phyloP scores from a whole-genome alignment of 441 rosid species.

The Jatropha multifida region DNA sequence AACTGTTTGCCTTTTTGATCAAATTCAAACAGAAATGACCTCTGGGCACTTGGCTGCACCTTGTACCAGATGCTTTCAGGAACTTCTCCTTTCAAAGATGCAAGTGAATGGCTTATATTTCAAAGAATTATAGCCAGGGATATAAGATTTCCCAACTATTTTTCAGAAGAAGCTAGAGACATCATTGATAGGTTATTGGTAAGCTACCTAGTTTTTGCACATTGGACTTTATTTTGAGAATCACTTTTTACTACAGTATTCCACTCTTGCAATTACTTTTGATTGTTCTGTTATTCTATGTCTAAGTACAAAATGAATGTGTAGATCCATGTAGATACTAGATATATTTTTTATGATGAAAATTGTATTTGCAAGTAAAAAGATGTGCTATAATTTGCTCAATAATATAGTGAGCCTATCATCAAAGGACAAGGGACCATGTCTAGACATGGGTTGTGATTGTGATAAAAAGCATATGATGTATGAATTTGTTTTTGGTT shows the following conservation, averaged over 20 bases:
- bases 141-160: constrained; percentile 82
- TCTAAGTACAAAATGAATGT: not conserved
- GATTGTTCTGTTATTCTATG: not conserved
- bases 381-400: not conserved
- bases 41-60: constrained; percentile 99
- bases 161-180: constrained; percentile 89
- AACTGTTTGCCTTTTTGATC: constrained; percentile 34
- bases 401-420: not conserved
- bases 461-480: not conserved
- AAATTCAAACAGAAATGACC: constrained; percentile 86
- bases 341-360: not conserved
- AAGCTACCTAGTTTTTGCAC: constrained; percentile 37
- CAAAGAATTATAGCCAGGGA: constrained; percentile 99
- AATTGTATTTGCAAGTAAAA: not conserved
- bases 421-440: not conserved
- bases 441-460: not conserved
- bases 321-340: not conserved
- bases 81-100: constrained; percentile 97
- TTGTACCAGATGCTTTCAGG: constrained; percentile 99
- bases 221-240: constrained; percentile 1
- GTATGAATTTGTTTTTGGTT: not conserved
- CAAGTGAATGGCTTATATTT: constrained; percentile 99
- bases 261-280: not conserved
- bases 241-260: constrained; percentile 1
- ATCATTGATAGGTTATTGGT: constrained; percentile 86